These are phyloP conservation scores for Astrothelium subdiscretum DNA, from an alignment of 495 filamentous ascomycete genomes.

Conservation along the genomic window DNA sequence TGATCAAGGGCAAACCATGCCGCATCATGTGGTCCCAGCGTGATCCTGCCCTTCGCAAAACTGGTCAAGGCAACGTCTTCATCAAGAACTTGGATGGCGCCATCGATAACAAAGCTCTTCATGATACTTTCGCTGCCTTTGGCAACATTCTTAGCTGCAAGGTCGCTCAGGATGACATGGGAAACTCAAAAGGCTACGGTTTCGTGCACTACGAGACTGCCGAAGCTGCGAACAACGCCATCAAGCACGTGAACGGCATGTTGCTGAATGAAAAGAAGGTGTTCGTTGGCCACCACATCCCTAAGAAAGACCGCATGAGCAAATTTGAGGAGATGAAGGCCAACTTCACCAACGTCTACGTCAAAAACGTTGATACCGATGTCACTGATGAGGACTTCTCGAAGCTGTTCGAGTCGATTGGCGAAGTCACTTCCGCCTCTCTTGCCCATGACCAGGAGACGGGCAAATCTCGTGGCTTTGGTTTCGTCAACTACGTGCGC, in stretches of 20 bases:
- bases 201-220: slow-evolving; percentile 99
- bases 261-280: slow-evolving; percentile 99
- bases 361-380: slow-evolving; percentile 92
- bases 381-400: slow-evolving; percentile 91
- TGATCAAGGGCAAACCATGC: slow-evolving; percentile 97
- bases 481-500: slow-evolving; percentile 93
- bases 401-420: slow-evolving; percentile 77
- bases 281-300: slow-evolving; percentile 97
- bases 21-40: slow-evolving; percentile 99
- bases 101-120: slow-evolving; percentile 99
- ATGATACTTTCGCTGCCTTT: slow-evolving; percentile 98
- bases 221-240: slow-evolving; percentile 89
- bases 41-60: slow-evolving; percentile 98
- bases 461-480: slow-evolving; percentile 93
- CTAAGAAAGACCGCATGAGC: slow-evolving; percentile 99
- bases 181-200: slow-evolving; percentile 94
- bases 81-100: slow-evolving; percentile 99
- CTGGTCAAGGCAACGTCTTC: slow-evolving; percentile 98
- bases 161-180: slow-evolving; percentile 93
- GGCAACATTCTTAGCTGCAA: slow-evolving; percentile 99
- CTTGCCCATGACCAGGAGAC: slow-evolving; percentile 73
- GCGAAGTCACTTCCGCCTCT: slow-evolving; percentile 91
- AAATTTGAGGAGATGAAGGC: slow-evolving; percentile 99
- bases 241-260: slow-evolving; percentile 99
- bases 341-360: slow-evolving; percentile 99